Evolutionary conservation across 75 land plant species (phyloP), one percentile per base, ranked within the genome.

Genomic region (Selaginella tamariscina): DNA sequence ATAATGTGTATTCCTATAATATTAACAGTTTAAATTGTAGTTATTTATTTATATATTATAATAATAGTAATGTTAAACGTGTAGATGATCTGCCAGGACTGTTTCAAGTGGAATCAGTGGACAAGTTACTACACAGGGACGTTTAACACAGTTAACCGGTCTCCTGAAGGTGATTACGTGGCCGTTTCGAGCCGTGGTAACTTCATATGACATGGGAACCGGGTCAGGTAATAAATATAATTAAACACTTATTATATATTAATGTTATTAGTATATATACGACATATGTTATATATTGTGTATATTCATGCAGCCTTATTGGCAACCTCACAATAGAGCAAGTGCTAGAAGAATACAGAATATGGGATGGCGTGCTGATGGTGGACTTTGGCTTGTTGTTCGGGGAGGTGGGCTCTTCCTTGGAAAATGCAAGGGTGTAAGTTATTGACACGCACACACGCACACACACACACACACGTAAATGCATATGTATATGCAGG

Each of bases 321-420:
- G 96, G 96, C 96, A 87, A 71, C 98, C 98, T 24, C 98, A 94
- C 77, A 94, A 94, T 68, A 83, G 98, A 49, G 68, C 88, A 11
- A 78, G 88, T 75, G 96, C 98, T 27, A 79, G 98, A 32, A 78
- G 98, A 71, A 94, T 94, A 56, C 98, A 94, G 60, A 94, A 82
- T 68, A 94, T 94, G 98, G 98, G 98, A 54, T 94, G 98, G 98
- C 82, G 98, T 66, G 98, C 98, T 76, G 98, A 94, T 85, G 98
- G 96, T 63, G 98, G 98, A 32, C 88, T 94, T 62, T 94, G 98
- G 98, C 95, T 94, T 77, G 86, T 88, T 71, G 98, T 89, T 32
- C 90, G 98, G 29, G 98, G 98, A 57, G 98, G 98, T 49, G 96
- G 96, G 56, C 87, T 94, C 68, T 89, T 66, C 79, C 88, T 94